A percentile compares a stretch with the other conserved stretches of the same genome.
These are phyloP conservation scores for Nymphaea colorata DNA, from an alignment of 164 flowering plant species.

Conservation along the genomic window DNA sequence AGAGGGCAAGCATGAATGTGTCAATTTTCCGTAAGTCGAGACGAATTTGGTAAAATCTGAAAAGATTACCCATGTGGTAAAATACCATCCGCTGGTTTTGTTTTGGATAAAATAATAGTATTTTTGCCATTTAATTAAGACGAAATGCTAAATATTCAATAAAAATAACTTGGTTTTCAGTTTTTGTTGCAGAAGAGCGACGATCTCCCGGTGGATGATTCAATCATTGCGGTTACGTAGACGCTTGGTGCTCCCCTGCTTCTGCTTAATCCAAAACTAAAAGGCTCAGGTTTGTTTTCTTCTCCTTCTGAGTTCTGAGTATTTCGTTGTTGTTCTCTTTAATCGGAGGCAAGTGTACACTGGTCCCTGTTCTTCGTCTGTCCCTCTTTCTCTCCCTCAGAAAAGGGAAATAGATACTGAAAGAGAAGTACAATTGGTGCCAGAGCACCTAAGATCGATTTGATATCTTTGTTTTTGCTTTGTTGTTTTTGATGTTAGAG, in stretches of 20 bases:
- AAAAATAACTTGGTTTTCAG: background rate
- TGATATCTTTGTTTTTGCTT: background rate
- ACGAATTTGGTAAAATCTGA: too few species aligned
- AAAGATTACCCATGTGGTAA: too few species aligned
- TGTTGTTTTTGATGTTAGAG: background rate
- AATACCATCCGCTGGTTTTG: background rate
- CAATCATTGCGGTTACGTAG: background rate
- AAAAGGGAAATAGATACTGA: background rate
- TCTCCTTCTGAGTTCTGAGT: background rate
- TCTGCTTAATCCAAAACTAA: background rate
- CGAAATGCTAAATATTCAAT: too few species aligned
- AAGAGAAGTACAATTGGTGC: background rate
- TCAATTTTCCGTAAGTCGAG: too few species aligned
- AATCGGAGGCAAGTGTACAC: too few species aligned
- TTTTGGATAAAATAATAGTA: too few species aligned
- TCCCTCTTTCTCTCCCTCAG: background rate
- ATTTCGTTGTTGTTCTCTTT: background rate
- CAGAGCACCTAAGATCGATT: background rate
- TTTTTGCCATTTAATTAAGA: background rate
- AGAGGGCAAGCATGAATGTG: too few species aligned
- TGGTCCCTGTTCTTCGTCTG: background rate
- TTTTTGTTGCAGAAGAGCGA: background rate
- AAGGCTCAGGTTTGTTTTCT: background rate
- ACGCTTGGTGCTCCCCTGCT: background rate
- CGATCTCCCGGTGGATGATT: background rate